phyloP scores from a whole-genome alignment of 768 basidiomycete genomes.

The Tylopilus plumbeoviolaceoides region DNA sequence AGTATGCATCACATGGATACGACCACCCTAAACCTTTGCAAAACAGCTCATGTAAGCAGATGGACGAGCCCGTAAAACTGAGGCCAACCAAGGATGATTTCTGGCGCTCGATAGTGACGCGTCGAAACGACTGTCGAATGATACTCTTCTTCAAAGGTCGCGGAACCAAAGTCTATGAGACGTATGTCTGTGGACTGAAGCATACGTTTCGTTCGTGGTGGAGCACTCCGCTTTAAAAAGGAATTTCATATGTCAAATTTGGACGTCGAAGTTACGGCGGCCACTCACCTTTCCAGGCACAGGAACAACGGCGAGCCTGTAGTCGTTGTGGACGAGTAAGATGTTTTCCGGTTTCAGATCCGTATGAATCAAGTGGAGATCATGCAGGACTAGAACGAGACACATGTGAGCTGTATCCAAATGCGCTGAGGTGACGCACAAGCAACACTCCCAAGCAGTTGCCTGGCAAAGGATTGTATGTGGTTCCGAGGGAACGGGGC shows the following conservation, averaged over 20 bases:
- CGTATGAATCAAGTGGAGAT: constrained; percentile 89
- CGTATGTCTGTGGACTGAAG: constrained; percentile 88
- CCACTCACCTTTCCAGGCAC: constrained; percentile 60
- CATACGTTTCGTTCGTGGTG: constrained; percentile 69
- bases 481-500: constrained; percentile 94
- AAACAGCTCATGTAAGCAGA: constrained; percentile 8
- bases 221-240: constrained; percentile 52
- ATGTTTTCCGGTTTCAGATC: constrained; percentile 99
- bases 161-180: constrained; percentile 97
- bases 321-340: constrained; percentile 83
- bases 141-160: constrained; percentile 97
- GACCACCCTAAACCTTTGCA: constrained; percentile 92
- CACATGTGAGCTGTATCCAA: neutral
- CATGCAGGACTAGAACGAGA: constrained; percentile 70
- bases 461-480: constrained; percentile 92
- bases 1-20: constrained; percentile 97
- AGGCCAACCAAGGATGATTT: constrained; percentile 92
- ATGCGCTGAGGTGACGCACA: constrained; percentile 52
- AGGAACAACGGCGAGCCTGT: constrained; percentile 54
- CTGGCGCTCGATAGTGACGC: constrained; percentile 96
- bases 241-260: constrained; percentile 11
- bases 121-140: constrained; percentile 98
- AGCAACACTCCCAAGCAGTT: constrained; percentile 87
- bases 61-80: constrained; percentile 12
- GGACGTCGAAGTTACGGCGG: neutral